Percentiles rank a stretch among this genome's conserved stretches.
Evolutionary conservation across 768 basidiomycete species (phyloP).

Genomic region (Termitomyces titanicus): DNA sequence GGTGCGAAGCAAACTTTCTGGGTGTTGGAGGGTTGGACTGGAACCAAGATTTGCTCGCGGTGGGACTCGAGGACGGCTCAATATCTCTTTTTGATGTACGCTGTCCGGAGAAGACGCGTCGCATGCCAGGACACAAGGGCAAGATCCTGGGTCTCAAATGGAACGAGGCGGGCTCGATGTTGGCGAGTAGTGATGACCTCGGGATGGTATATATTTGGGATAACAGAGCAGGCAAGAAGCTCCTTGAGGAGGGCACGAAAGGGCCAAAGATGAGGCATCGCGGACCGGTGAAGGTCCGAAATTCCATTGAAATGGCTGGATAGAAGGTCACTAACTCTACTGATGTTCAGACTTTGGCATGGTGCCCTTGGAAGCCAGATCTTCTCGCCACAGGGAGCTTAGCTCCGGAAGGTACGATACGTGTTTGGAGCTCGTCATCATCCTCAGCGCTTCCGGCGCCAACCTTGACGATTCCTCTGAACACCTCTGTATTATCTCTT

Average conservation of each 20-base stretch:
- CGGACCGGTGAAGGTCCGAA: constrained; percentile 55
- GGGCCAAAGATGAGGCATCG: constrained; percentile 70
- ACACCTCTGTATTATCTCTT: constrained; percentile 64
- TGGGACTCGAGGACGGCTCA: constrained; percentile 60
- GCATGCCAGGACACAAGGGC: constrained; percentile 51
- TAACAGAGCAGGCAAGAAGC: constrained; percentile 35
- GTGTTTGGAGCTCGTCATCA: constrained; percentile 61
- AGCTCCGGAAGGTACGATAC: constrained; percentile 68
- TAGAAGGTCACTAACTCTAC: neutral
- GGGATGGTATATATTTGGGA: constrained; percentile 90
- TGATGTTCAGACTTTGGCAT: constrained; percentile 63
- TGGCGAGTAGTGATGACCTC: constrained; percentile 84
- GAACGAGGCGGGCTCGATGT: constrained; percentile 66
- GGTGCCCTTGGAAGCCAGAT: constrained; percentile 82
- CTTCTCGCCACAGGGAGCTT: constrained; percentile 77
- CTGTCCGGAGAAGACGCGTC: constrained; percentile 26
- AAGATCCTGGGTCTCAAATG: constrained; percentile 78
- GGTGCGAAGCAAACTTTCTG: constrained; percentile 30
- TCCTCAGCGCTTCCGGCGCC: constrained; percentile 26
- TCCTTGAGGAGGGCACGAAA: constrained; percentile 34
- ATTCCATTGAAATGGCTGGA: neutral
- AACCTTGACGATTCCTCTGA: constrained; percentile 67
- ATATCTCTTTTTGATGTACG: constrained; percentile 68
- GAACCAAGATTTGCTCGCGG: constrained; percentile 56
- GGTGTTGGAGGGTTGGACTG: constrained; percentile 42